Base-by-base conservation (phyloP, 768 basidiomycete species). In the Amanita jacksonii region DNA sequence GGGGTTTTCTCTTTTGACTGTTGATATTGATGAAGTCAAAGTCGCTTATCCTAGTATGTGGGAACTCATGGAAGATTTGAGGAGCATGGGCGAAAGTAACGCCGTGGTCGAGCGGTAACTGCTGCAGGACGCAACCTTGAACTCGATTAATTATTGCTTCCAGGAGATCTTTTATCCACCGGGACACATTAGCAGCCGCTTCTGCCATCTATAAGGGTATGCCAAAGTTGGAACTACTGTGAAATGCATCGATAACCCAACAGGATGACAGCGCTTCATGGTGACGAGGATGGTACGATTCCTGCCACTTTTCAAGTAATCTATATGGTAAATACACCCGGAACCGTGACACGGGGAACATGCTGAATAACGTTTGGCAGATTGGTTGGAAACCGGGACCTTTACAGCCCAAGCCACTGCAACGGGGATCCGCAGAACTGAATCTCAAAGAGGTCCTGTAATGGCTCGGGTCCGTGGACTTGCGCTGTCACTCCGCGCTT, bases 281-380 rank as follows among this genome's bases (percentile, higher is more conserved):
- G 86, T 7, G 70, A 81, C 46, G 78, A 82, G 54, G 86, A 92
- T 55, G 89, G 88, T 12, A 72, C 74, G 9, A 70, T 98, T 27
- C 87, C 93, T 2, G 96, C 96, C 12, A 99, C 96, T 5, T 99
- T 97, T 62, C 90, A 97, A 57, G 70, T 97, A 37, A 90, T 98
- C 45, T 96, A 87, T 60, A 82, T 97, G 75, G 94, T 89, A 50
- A 49, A 73, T 62, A 8, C n/a, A 16, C 22, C 31, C 10, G 22
- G 20, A 23, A 22, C 35, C 9, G 10, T 24, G 36, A 28, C 41
- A 15, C 38, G 20, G 25, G 23, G 27, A 4, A 20, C 36, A 31
- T n/a, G 25, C 33, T 37, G 18, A 44, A 41, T 47, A 25, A 38
- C 36, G 22, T 28, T 25, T 18, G 32, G 24, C 38, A 71, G 69